Evolutionary conservation across 1,284 basidiomycete species (phyloP).

Genomic region (Leccinum cinnamomeum): DNA sequence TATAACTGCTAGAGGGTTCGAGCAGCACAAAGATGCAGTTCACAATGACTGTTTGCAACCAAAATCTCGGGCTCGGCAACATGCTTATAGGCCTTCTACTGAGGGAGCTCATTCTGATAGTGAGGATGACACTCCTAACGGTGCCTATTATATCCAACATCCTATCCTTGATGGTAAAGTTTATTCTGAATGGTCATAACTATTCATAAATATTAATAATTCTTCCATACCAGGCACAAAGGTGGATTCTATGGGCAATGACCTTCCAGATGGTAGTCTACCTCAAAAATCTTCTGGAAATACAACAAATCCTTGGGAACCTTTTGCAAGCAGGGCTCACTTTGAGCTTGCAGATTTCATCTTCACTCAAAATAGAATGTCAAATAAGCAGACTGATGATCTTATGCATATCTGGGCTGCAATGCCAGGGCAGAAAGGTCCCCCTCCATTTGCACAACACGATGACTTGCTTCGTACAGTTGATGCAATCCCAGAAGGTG

Average conservation of each 20-base stretch:
- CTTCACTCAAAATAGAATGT: neutral
- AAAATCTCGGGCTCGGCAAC: neutral
- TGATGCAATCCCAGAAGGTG: neutral
- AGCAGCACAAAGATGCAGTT: neutral
- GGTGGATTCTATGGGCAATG: neutral
- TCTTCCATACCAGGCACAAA: neutral
- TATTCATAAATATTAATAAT: neutral
- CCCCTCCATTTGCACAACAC: neutral
- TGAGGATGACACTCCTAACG: neutral
- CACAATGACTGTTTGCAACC: neutral
- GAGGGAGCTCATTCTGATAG: neutral
- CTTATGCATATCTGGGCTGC: neutral
- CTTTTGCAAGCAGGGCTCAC: neutral
- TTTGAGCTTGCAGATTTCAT: neutral
- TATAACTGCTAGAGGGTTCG: neutral
- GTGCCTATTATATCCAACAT: neutral
- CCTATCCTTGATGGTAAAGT: neutral
- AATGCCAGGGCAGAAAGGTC: neutral
- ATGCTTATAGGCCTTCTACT: neutral
- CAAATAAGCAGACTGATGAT: neutral
- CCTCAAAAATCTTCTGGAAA: neutral
- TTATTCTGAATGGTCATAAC: neutral
- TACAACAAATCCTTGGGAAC: neutral
- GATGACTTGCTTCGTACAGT: neutral
- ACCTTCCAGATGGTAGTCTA: neutral